phyloP scores from a whole-genome alignment of 805 yeast species.

The Zygotorulaspora florentina region DNA sequence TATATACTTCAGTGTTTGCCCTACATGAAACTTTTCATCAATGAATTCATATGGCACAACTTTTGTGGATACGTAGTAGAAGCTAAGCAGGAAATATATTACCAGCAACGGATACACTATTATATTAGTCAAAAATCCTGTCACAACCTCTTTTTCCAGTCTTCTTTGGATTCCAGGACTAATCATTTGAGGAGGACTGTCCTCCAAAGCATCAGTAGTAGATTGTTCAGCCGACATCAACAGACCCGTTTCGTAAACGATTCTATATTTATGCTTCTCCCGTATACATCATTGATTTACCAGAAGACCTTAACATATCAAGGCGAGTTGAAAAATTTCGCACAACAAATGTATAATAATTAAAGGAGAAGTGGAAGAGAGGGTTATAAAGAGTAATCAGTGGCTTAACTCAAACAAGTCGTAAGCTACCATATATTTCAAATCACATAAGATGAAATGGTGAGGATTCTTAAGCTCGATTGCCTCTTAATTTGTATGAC shows the following conservation, averaged over 20 bases:
- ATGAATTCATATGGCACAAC: conserved; percentile 36
- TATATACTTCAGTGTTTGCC: conserved; percentile 70
- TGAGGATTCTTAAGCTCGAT: neutral
- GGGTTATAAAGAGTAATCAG: neutral
- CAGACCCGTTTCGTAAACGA: neutral
- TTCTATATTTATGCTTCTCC: too few species aligned
- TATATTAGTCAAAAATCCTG: conserved; percentile 34
- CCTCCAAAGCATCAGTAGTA: conserved; percentile 1
- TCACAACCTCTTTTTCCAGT: conserved; percentile 28
- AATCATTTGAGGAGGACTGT: conserved; percentile 17
- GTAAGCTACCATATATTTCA: neutral
- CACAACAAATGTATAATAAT: neutral
- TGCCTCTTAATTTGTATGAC: conserved; percentile 1
- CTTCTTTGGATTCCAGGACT: conserved; percentile 31
- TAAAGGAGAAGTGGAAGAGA: too few species aligned
- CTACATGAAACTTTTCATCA: conserved; percentile 79
- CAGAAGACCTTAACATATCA: neutral
- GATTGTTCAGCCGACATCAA: conserved; percentile 5
- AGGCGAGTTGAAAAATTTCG: neutral
- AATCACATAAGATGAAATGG: conserved; percentile 1
- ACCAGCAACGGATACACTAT: conserved; percentile 31
- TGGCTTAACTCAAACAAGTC: neutral
- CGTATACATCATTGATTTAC: too few species aligned
- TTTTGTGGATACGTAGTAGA: conserved; percentile 28
- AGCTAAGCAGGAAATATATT: conserved; percentile 26